Evolutionary conservation across 1,284 basidiomycete species (phyloP).

Genomic region (Ganoderma sinense): DNA sequence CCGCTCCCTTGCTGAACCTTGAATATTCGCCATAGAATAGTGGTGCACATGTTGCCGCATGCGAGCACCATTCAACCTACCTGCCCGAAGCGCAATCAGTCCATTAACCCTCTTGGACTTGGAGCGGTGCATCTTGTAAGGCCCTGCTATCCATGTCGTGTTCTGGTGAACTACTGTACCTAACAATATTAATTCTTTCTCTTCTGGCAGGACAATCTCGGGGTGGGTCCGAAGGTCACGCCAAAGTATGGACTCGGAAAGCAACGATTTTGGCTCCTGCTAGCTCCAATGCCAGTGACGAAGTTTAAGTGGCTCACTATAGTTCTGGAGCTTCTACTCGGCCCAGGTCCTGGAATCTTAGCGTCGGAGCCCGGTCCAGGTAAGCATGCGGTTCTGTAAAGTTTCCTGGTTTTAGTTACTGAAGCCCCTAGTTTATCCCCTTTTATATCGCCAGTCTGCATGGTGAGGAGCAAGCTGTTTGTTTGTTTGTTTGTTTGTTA

Average conservation of each 20-base stretch:
- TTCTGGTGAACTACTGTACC: background rate
- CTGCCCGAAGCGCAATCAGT: background rate
- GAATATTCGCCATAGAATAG: background rate
- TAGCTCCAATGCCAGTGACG: too few relatives aligned
- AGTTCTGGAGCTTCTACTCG: background rate
- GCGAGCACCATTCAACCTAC: constrained; percentile 5
- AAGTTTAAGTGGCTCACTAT: background rate
- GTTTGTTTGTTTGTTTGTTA: too few relatives aligned
- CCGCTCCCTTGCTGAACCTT: constrained; percentile 12
- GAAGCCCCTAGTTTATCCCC: too few relatives aligned
- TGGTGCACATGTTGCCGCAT: constrained; percentile 10
- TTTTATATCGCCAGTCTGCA: too few relatives aligned
- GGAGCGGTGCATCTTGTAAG: constrained; percentile 2
- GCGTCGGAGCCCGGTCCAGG: too few relatives aligned
- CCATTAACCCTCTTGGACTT: background rate
- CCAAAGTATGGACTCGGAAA: constrained; percentile 63
- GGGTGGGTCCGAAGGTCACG: constrained; percentile 63
- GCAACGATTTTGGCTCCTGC: constrained; percentile 53
- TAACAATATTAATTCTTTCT: background rate
- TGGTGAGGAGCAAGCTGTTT: too few relatives aligned
- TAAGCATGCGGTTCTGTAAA: too few relatives aligned
- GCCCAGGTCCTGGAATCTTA: background rate
- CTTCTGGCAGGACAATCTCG: constrained; percentile 51
- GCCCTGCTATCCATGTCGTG: background rate
- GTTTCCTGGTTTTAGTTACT: too few relatives aligned